A percentile compares a stretch with the other conserved stretches of the same genome.
Evolutionary conservation across 2,329 filamentous ascomycete species (phyloP).

Genomic region (Talaromyces verruculosus): DNA sequence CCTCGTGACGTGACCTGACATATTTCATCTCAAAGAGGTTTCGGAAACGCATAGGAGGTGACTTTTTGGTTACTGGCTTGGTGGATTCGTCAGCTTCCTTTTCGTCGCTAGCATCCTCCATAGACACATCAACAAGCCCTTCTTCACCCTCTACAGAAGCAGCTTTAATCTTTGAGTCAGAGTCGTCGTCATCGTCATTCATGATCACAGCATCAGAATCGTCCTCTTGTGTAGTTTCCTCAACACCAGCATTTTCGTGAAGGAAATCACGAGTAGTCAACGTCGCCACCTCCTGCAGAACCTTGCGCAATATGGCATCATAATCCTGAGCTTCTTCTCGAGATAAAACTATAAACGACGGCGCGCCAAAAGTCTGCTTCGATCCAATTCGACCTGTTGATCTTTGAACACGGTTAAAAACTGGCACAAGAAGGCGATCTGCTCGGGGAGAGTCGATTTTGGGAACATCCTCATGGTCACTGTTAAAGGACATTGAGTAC

Average conservation of each 20-base stretch:
- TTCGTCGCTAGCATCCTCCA: conserved; percentile 62
- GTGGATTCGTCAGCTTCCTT: conserved; percentile 21
- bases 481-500: conserved; percentile 32
- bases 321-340: conserved; percentile 69
- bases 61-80: conserved; percentile 24
- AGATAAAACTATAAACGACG: conserved; percentile 69
- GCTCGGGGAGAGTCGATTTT: conserved; percentile 45
- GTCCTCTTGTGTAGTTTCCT: conserved; percentile 52
- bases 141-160: conserved; percentile 85
- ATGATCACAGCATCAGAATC: conserved; percentile 69
- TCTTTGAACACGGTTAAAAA: conserved; percentile 46
- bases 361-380: conserved; percentile 43
- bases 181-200: conserved; percentile 61
- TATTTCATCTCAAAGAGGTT: conserved; percentile 77
- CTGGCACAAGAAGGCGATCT: conserved; percentile 49
- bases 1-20: conserved; percentile 55
- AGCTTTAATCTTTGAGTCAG: conserved; percentile 69
- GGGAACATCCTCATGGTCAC: conserved; percentile 43
- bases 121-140: conserved; percentile 84
- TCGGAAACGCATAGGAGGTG: conserved; percentile 62
- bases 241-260: conserved; percentile 52
- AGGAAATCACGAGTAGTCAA: conserved; percentile 72
- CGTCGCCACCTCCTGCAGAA: conserved; percentile 71
- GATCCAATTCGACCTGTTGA: conserved; percentile 29
- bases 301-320: conserved; percentile 74